Conservation (phyloP, 2,329 filamentous ascomycete genomes). For the Xylariaceae sp. region DNA sequence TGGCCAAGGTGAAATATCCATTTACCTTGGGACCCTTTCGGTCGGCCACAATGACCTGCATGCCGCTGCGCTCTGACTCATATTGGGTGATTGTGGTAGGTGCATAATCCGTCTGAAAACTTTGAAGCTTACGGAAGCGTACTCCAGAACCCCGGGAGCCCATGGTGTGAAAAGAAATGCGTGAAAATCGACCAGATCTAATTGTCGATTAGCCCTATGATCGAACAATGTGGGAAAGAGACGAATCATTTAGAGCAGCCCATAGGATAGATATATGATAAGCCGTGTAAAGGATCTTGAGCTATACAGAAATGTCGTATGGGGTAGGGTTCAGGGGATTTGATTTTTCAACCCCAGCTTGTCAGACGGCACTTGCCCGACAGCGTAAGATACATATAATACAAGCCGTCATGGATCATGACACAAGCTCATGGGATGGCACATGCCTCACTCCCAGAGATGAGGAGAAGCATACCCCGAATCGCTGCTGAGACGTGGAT, state of each 20-base stretch:
- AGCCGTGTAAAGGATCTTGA: background rate
- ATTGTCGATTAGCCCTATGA: conserved; percentile 2
- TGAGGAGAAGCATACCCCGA: conserved; percentile 34
- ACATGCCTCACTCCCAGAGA: conserved; percentile 15
- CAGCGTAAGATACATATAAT: conserved; percentile 5
- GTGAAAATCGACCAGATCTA: conserved; percentile 11
- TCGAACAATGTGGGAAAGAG: background rate
- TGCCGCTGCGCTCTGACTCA: conserved; percentile 91
- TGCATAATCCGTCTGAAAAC: conserved; percentile 89
- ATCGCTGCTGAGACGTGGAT: conserved; percentile 17
- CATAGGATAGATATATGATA: background rate
- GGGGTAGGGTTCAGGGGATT: conserved; percentile 20
- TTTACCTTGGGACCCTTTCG: conserved; percentile 93
- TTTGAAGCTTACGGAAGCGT: conserved; percentile 83
- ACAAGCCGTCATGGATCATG: conserved; percentile 3
- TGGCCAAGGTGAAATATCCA: conserved; percentile 94
- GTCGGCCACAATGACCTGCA: conserved; percentile 92
- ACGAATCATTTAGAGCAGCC: background rate
- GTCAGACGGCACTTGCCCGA: conserved; percentile 32
- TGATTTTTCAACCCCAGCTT: conserved; percentile 25
- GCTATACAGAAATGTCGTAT: conserved; percentile 12
- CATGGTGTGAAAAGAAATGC: conserved; percentile 55
- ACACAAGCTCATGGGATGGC: conserved; percentile 1
- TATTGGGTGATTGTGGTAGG: conserved; percentile 91
- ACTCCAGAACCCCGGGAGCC: conserved; percentile 55